A percentile compares a stretch with the other conserved stretches of the same genome.
phyloP scores from a whole-genome alignment of 306 rosid species.

The Cicer yamashitae region DNA sequence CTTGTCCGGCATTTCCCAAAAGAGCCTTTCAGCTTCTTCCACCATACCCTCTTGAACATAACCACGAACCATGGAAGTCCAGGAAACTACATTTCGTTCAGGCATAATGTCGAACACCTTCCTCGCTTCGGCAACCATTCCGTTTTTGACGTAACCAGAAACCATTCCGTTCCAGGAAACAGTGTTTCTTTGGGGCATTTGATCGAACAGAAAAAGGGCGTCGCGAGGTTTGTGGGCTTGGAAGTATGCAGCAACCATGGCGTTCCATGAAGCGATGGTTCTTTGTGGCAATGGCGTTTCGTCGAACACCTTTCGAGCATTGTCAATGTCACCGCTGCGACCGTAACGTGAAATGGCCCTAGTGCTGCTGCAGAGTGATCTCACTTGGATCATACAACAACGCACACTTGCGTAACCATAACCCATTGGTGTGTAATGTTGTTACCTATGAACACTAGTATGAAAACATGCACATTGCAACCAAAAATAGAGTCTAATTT shows the following conservation, averaged over 20 bases:
- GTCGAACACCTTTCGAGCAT: constrained; percentile 62
- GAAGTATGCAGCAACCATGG: constrained; percentile 60
- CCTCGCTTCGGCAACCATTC: constrained; percentile 54
- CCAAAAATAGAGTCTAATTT: too few species aligned
- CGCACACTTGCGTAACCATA: not conserved
- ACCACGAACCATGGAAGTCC: constrained; percentile 69
- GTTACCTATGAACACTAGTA: too few species aligned
- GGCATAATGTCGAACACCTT: constrained; percentile 52
- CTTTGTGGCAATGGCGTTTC: constrained; percentile 46
- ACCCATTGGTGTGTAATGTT: not conserved
- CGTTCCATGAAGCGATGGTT: constrained; percentile 57
- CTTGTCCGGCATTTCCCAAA: constrained; percentile 58
- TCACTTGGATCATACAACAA: constrained; percentile 23
- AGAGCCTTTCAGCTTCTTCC: constrained; percentile 52
- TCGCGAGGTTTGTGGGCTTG: constrained; percentile 51
- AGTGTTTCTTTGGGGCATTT: constrained; percentile 52
- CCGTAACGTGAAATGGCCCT: constrained; percentile 44
- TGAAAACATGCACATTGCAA: too few species aligned
- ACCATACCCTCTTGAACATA: constrained; percentile 49
- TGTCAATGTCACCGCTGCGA: constrained; percentile 45
- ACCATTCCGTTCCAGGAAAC: constrained; percentile 60
- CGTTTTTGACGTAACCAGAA: constrained; percentile 53
- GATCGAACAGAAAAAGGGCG: constrained; percentile 53
- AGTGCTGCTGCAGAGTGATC: constrained; percentile 43
- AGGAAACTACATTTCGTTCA: constrained; percentile 60